Evolutionary conservation across 2,329 filamentous ascomycete genomes (phyloP).

Genomic region (Drechslera avenae): DNA sequence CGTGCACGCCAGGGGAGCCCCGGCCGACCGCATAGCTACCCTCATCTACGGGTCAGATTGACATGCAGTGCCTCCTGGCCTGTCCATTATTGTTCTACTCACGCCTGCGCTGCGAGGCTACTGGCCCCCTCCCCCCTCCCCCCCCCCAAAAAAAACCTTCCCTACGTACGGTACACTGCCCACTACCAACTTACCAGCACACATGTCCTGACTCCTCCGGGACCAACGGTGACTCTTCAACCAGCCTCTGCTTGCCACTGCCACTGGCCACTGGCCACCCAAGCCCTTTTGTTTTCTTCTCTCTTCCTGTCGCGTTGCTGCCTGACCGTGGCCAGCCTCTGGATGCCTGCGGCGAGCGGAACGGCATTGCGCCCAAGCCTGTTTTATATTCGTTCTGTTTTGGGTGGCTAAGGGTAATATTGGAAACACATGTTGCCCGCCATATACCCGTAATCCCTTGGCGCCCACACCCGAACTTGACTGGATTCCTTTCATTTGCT

Average conservation of each 20-base stretch:
- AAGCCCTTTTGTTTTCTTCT: neutral
- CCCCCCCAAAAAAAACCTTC: no score
- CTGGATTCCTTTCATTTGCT: constrained; percentile 18
- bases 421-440: constrained; percentile 18
- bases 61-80: constrained; percentile 28
- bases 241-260: no score
- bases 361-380: constrained; percentile 8
- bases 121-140: no score
- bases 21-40: constrained; percentile 25
- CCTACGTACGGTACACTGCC: constrained; percentile 15
- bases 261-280: no score
- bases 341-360: neutral
- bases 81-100: constrained; percentile 17
- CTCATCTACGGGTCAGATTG: constrained; percentile 37
- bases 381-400: constrained; percentile 16
- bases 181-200: neutral
- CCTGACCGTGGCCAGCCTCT: constrained; percentile 2
- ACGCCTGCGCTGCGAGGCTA: constrained; percentile 25
- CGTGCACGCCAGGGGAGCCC: constrained; percentile 23
- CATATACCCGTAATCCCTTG: constrained; percentile 34
- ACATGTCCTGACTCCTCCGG: no score
- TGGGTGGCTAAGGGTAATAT: constrained; percentile 9
- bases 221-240: no score
- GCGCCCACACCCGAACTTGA: constrained; percentile 8
- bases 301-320: neutral